Base-by-base conservation (phyloP, 2,329 filamentous ascomycete species). In the Arthrobotrys entomopaga region DNA sequence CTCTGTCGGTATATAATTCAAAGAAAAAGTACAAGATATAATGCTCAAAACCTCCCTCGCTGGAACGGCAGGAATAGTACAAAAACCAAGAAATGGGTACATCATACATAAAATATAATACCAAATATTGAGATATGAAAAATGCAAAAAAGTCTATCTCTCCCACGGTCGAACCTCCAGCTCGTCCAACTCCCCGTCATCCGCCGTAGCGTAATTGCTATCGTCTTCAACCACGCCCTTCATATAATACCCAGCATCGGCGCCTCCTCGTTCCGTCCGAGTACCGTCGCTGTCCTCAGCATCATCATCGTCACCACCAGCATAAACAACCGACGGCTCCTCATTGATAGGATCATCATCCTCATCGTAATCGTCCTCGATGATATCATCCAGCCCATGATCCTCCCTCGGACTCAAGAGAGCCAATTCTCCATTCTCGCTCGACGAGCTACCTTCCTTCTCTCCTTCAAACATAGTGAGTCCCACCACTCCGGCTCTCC, bases 401-500 rank as follows among this genome's bases (percentile, higher is more conserved):
- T 82, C 70, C 19, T 63, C 69, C 15, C 43, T 56, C 11, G 60
- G 71, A 15, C 76, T 75, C 40, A 67, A 34, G 7, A 65, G 22
- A 59, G 81, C 81, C 24, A 85, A 82, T 49, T 87, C 86, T 20
- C 88, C 87, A 0, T 86, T 87, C 24, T 91, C 89, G 10, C 89
- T 90, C 7, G 82, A 80, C 6, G 81, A 79, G 6, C 82, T 74
- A 2, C 58, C 46, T n/a, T 76, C 42, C 61, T 79, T 81, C 75
- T 80, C 22, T 81, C 77, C 82, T 85, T 75, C 80, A 79, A 58
- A 78, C 79, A 10, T 74, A 46, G 46, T 82, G 82, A 16, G 85
- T 83, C 90, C 89, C 50, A 97, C 81, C 16, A 98, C 91, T 81
- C 97, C 95, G 22, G 95, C 95, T 78, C 85, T 88, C 95, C 95